phyloP scores from a whole-genome alignment of 2,329 filamentous ascomycete species.

The Trichophyton mentagrophytes region DNA sequence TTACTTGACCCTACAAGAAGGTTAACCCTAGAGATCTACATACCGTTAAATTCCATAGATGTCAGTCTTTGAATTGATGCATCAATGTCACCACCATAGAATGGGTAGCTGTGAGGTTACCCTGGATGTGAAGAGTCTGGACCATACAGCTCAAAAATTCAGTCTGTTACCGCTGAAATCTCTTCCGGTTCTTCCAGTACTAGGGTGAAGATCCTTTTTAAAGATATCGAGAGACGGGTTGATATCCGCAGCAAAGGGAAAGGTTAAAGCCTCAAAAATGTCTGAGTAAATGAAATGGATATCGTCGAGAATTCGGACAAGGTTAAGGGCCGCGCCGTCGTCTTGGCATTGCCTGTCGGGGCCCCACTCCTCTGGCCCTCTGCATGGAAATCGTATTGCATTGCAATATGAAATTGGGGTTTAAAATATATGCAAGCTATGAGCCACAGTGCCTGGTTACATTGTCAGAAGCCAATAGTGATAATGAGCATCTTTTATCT shows the following conservation, averaged over 20 bases:
- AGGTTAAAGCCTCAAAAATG: not conserved
- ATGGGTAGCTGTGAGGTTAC: no score
- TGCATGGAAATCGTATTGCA: not conserved
- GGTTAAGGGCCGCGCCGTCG: not conserved
- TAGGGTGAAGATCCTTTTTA: not conserved
- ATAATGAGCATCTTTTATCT: not conserved
- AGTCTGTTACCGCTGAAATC: not conserved
- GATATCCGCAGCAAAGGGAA: not conserved
- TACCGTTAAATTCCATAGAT: no score
- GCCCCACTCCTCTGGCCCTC: not conserved
- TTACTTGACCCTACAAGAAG: not conserved
- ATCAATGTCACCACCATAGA: no score
- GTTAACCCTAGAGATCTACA: not conserved
- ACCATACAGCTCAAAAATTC: not conserved
- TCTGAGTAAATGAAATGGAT: no score
- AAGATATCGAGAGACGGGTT: not conserved
- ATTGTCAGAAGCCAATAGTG: no score
- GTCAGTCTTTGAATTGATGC: no score
- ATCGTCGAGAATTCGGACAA: not conserved
- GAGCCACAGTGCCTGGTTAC: no score
- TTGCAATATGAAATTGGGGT: not conserved
- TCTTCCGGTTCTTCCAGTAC: not conserved
- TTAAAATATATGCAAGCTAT: no score
- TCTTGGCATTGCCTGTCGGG: not conserved
- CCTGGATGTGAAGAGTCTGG: no score